phyloP scores from a whole-genome alignment of 2,329 filamentous ascomycete genomes.

The Fusarium buxicola region DNA sequence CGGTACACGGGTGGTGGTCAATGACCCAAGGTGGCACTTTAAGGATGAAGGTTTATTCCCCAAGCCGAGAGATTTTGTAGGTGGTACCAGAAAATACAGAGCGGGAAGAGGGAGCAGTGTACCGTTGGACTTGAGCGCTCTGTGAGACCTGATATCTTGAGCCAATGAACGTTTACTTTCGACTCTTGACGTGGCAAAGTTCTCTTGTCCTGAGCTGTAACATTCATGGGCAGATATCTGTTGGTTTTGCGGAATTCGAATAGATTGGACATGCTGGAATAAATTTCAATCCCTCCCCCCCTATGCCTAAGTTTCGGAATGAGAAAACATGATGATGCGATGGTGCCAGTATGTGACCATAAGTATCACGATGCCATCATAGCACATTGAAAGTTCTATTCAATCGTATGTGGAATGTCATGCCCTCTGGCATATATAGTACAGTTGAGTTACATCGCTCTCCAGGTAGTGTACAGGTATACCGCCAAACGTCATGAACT shows the following conservation, averaged over 20 bases:
- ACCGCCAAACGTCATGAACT: conserved; percentile 21
- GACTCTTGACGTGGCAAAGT: conserved; percentile 7
- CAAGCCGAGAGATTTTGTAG: conserved; percentile 83
- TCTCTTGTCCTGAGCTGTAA: conserved; percentile 1
- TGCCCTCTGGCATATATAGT: conserved; percentile 39
- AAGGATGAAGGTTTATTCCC: conserved; percentile 84
- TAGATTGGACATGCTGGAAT: conserved; percentile 37
- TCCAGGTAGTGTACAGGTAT: conserved; percentile 44
- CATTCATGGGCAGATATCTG: conserved; percentile 19
- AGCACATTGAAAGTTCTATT: conserved; percentile 6
- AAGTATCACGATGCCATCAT: not conserved
- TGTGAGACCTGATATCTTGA: conserved; percentile 49
- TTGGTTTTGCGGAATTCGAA: conserved; percentile 8
- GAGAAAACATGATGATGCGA: too few species aligned
- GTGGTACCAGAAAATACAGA: conserved; percentile 82
- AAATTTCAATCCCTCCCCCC: too few species aligned
- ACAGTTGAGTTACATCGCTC: conserved; percentile 41
- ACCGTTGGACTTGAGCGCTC: conserved; percentile 81
- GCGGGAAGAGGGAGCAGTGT: conserved; percentile 95
- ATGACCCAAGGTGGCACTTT: conserved; percentile 88
- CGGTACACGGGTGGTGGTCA: conserved; percentile 66
- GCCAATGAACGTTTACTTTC: conserved; percentile 6
- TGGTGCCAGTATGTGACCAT: not conserved
- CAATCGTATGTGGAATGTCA: conserved; percentile 26
- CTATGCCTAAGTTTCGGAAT: too few species aligned